Evolutionary conservation across 495 filamentous ascomycete genomes (phyloP).

Genomic region (Cudoniella acicularis): DNA sequence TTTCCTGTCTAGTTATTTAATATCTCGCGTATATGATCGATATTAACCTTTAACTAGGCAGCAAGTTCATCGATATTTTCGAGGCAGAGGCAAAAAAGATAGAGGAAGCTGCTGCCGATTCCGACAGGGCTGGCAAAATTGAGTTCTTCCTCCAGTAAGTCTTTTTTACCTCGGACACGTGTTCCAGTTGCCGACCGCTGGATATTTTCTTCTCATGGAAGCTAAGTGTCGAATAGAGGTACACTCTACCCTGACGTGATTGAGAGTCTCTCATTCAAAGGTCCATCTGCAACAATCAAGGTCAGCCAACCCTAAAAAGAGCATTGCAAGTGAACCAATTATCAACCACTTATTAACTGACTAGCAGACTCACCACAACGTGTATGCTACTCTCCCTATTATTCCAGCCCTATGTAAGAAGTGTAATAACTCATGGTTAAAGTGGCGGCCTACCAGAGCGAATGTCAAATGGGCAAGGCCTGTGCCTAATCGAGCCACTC

Average conservation of each 20-base stretch:
- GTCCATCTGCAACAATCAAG: slow-evolving; percentile 80
- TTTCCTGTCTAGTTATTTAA: neutral
- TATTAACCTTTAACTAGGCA: slow-evolving; percentile 31
- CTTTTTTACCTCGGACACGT: slow-evolving; percentile 3
- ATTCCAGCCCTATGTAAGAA: slow-evolving; percentile 1
- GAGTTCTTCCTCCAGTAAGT: slow-evolving; percentile 69
- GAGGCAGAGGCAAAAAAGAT: slow-evolving; percentile 75
- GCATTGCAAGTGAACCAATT: slow-evolving; percentile 6
- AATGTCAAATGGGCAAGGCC: slow-evolving; percentile 51
- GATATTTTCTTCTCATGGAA: slow-evolving; percentile 8
- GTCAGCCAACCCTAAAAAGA: slow-evolving; percentile 15
- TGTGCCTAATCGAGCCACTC: slow-evolving; percentile 70
- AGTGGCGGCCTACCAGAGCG: slow-evolving; percentile 57
- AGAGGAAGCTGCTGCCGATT: slow-evolving; percentile 58
- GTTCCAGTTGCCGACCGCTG: slow-evolving; percentile 3
- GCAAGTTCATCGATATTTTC: slow-evolving; percentile 80
- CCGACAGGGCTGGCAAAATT: slow-evolving; percentile 61
- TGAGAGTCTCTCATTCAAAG: slow-evolving; percentile 77
- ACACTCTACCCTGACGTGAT: slow-evolving; percentile 81
- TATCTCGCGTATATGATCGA: slow-evolving; percentile 3
- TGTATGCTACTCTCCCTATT: slow-evolving; percentile 29
- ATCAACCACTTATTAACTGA: slow-evolving; percentile 7
- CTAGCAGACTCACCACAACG: slow-evolving; percentile 63
- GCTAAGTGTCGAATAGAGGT: slow-evolving; percentile 37
- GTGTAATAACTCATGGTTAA: slow-evolving; percentile 11